Base-by-base conservation (phyloP, 352 stramenopile species). In the Achlya hypogyna region DNA sequence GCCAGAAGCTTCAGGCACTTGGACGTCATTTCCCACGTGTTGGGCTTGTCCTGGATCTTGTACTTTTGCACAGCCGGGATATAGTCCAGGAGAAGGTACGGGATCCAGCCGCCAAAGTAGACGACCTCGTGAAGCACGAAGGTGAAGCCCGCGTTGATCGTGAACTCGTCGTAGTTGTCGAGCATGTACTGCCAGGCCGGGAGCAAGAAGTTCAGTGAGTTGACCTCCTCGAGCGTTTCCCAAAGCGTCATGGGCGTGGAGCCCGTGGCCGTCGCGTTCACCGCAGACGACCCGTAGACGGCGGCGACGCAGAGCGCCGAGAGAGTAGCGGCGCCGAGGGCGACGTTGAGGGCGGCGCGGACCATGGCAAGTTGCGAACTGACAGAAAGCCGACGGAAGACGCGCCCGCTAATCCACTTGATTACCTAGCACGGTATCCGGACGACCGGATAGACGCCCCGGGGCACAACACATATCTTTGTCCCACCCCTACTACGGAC, bases 111-210 rank as follows among this genome's bases (percentile, higher is more conserved):
- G 54, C 63, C 56, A 65, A 70, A 70, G 51, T 70, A 70, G 54
- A 65, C 35, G 28, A 66, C 31, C 25, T 70, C 23, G 35, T 70
- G 63, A n/a, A 70, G 28, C 49, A 53, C 56, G 32, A 70, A 70
- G 29, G 63, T 70, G 16, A 63, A 29, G 18, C 52, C 52, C 18
- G 63, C 31, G 45, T 65, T 70, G 49, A 70, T 70, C 40, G 52
- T 63, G n/a, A 70, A 70, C 45, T 65, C 53, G 18, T 47, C 47
- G 63, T 65, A 70, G 23, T 70, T 70, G 51, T 70, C 53, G 29
- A 70, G 34, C 63, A 70, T 70, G 54, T 70, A 65, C 29, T 70
- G 28, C 63, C 63, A 70, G 51, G 51, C 51, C 49, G 63, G 63
- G 18, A 70, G 12, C 18, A 70, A 53, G 23, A 63, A 70, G 22